A percentile compares a stretch with the other conserved stretches of the same genome.
phyloP scores from a whole-genome alignment of 2,329 filamentous ascomycete genomes.

The Pseudocercospora eumusae region DNA sequence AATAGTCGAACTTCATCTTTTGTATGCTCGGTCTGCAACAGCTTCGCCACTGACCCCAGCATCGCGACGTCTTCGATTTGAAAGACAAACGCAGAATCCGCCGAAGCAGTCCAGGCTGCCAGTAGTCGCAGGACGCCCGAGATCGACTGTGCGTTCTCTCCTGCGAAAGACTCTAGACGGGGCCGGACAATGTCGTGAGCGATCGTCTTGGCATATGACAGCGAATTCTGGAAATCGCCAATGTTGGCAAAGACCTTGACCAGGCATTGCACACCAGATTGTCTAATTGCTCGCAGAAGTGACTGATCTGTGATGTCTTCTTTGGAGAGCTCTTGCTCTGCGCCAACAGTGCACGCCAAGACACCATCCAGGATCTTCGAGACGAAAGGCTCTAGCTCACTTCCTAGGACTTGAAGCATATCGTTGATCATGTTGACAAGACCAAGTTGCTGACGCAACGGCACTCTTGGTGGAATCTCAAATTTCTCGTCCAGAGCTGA shows the following conservation, averaged over 20 bases:
- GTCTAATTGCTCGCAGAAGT: slow-evolving; percentile 66
- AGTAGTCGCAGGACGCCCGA: slow-evolving; percentile 81
- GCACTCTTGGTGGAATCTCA: slow-evolving; percentile 9
- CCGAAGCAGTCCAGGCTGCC: slow-evolving; percentile 71
- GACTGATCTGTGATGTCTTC: slow-evolving; percentile 48
- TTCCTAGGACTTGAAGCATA: slow-evolving; percentile 80
- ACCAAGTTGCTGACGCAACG: slow-evolving; percentile 77
- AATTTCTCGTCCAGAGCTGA: slow-evolving; percentile 1
- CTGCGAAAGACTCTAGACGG: slow-evolving; percentile 73
- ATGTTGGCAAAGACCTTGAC: slow-evolving; percentile 75
- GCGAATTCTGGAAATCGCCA: slow-evolving; percentile 68
- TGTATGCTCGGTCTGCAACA: slow-evolving; percentile 69
- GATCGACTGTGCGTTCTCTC: slow-evolving; percentile 85
- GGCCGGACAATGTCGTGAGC: slow-evolving; percentile 75
- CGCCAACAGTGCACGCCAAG: slow-evolving; percentile 67
- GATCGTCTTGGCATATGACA: slow-evolving; percentile 66
- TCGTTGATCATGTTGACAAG: slow-evolving; percentile 89
- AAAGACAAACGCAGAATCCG: slow-evolving; percentile 67
- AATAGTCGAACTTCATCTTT: slow-evolving; percentile 87
- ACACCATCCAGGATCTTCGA: slow-evolving; percentile 71
- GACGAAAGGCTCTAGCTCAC: slow-evolving; percentile 68
- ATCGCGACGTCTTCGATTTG: slow-evolving; percentile 60
- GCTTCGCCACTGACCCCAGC: slow-evolving; percentile 71
- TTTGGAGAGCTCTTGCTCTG: slow-evolving; percentile 39
- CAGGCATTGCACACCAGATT: slow-evolving; percentile 78